Evolutionary conservation across 23 red algal genomes (phyloP), one percentile per base, ranked within the genome.

Genomic region (Chondrus crispus): DNA sequence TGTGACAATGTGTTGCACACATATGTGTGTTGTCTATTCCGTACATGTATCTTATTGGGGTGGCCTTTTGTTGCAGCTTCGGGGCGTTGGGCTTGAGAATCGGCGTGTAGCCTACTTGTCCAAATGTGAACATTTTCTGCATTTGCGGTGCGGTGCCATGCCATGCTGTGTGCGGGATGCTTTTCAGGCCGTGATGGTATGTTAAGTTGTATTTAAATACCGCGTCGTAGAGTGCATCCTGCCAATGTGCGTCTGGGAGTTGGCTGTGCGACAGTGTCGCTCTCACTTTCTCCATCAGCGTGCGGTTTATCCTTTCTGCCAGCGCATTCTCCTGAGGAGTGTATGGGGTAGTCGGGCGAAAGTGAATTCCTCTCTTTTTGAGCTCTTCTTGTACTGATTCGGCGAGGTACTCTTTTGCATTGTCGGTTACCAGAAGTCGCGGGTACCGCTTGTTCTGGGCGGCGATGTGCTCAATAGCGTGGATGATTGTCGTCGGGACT

Each of bases 381-480:
- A 19, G 54, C 18, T 52, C 18, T 4, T 39, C 16, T 26, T 45
- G 16, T 32, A 55, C 54, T 5, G n/a, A 32, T 5, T 19, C 18
- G 16, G 76, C 49, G 22, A 37, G 24, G 76, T 50, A 81, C 54
- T 81, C 76, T 55, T 81, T 81, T 19, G 76, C 76, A 33, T 81
- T 81, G 47, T 81, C 76, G 20, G 20, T 20, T 20, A 12, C 20
- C 20, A 55, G 50, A 14, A 20, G 12, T 12, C 13, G 13, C 20
- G 50, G 50, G 12, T 12, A 20, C 20, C 13, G 12, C 13, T 20
- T 55, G 20, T 55, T 12, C 12, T 14, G 50, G 12, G 50, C 50
- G 50, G 50, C 20, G 50, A 55, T 55, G 50, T 14, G 20, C 20
- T 55, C 20, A 12, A 55, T 55, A 14, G 12, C 13, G 12, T 14